A percentile compares a stretch with the other conserved stretches of the same genome.
Evolutionary conservation across 108 stramenopile genomes (phyloP).

Genomic region (Epithemia pelagica): DNA sequence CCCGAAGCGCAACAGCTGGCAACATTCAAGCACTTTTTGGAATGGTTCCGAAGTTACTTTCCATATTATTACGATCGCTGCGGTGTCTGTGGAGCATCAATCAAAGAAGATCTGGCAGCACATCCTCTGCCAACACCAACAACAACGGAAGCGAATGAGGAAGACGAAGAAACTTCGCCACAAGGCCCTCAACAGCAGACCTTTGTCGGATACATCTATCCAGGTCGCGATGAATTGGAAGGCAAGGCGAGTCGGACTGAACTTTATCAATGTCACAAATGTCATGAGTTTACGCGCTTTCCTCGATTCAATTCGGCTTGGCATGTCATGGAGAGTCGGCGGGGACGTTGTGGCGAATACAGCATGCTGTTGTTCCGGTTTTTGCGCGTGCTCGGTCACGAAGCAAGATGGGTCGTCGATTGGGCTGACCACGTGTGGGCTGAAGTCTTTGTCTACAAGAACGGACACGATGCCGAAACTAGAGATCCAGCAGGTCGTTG

Average conservation of each 20-base stretch:
- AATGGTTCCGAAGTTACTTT: constrained; percentile 50
- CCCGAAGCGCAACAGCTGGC: constrained; percentile 14
- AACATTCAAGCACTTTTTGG: constrained; percentile 36
- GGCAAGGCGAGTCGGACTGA: constrained; percentile 56
- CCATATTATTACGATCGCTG: constrained; percentile 61
- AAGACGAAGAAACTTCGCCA: constrained; percentile 11
- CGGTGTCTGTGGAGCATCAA: constrained; percentile 40
- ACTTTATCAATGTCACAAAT: constrained; percentile 50
- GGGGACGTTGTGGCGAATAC: constrained; percentile 62
- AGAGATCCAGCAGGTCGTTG: constrained; percentile 20
- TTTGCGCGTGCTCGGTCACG: constrained; percentile 38
- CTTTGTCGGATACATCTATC: constrained; percentile 53
- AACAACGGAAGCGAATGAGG: constrained; percentile 4
- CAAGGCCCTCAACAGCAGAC: constrained; percentile 18
- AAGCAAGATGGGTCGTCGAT: constrained; percentile 59
- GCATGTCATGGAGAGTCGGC: constrained; percentile 27
- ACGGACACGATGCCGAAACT: neutral
- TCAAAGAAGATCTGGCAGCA: constrained; percentile 28
- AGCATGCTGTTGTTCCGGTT: constrained; percentile 52
- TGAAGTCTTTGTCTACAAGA: constrained; percentile 18
- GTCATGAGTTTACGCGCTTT: constrained; percentile 46
- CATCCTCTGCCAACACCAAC: constrained; percentile 2
- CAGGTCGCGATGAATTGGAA: constrained; percentile 18
- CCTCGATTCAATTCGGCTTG: constrained; percentile 53
- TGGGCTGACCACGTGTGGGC: constrained; percentile 74